phyloP scores from a whole-genome alignment of 768 basidiomycete species.

The Amanita phalloides region DNA sequence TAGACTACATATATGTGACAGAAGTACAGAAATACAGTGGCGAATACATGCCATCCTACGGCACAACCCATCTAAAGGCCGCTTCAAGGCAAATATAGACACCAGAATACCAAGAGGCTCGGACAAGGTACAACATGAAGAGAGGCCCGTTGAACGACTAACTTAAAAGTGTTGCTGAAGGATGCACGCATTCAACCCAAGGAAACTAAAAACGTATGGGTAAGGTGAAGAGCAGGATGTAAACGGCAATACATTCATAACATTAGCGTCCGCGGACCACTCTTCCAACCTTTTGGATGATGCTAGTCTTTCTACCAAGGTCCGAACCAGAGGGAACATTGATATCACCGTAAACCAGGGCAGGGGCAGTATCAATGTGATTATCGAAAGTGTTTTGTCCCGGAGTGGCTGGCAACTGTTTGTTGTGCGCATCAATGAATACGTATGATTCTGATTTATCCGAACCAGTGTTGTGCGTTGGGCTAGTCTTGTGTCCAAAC shows the following conservation, averaged over 20 bases:
- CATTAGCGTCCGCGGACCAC: conserved; percentile 51
- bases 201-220: neutral
- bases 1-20: conserved; percentile 3
- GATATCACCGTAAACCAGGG: neutral
- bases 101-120: neutral
- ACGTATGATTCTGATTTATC: conserved; percentile 50
- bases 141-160: neutral
- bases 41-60: conserved; percentile 1
- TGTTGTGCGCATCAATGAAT: conserved; percentile 53
- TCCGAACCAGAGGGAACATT: conserved; percentile 23
- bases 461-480: conserved; percentile 13
- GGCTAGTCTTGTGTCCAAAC: conserved; percentile 27
- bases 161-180: neutral
- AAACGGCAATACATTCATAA: neutral
- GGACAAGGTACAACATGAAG: neutral
- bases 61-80: conserved; percentile 10
- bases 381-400: conserved; percentile 5
- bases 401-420: conserved; percentile 40
- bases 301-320: conserved; percentile 64
- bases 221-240: neutral
- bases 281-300: conserved; percentile 71
- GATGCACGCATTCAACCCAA: neutral
- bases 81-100: neutral
- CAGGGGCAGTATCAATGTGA: conserved; percentile 17
- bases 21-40: conserved; percentile 2